A percentile compares a stretch with the other conserved stretches of the same genome.
phyloP scores from a whole-genome alignment of 208 protist genomes.

The Crithidia sp. region DNA sequence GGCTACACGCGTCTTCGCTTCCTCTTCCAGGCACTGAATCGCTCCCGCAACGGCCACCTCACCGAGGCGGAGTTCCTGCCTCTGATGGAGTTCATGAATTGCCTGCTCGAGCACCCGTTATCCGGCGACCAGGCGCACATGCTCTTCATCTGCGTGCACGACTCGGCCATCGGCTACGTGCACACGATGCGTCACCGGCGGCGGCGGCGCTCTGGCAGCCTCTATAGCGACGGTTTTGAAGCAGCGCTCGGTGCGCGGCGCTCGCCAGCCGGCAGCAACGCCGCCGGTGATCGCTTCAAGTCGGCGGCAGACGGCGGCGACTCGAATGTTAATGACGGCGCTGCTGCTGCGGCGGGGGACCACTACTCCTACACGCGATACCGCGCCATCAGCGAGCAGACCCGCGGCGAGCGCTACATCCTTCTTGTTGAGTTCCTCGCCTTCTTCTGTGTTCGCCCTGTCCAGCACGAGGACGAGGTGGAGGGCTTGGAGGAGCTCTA shows the following conservation, averaged over 20 bases:
- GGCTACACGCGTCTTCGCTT: slow-evolving; percentile 36
- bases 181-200: slow-evolving; percentile 20
- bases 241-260: background rate
- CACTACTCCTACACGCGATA: slow-evolving; percentile 3
- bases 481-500: slow-evolving; percentile 20
- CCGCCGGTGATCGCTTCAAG: background rate
- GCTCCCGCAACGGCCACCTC: slow-evolving; percentile 50
- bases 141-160: slow-evolving; percentile 51
- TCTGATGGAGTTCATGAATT: slow-evolving; percentile 60
- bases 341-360: background rate
- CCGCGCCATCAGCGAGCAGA: slow-evolving; percentile 16
- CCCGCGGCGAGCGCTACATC: slow-evolving; percentile 34
- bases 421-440: slow-evolving; percentile 50
- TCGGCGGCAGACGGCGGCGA: background rate
- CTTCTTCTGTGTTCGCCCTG: slow-evolving; percentile 49
- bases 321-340: background rate
- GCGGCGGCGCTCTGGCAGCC: slow-evolving; percentile 11
- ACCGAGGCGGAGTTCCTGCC: slow-evolving; percentile 57
- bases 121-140: slow-evolving; percentile 38
- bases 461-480: slow-evolving; percentile 37
- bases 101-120: slow-evolving; percentile 49
- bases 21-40: slow-evolving; percentile 63
- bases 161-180: slow-evolving; percentile 37
- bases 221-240: slow-evolving; percentile 5
- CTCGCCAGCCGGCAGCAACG: background rate